These are phyloP conservation scores for Brasenia schreberi DNA, from an alignment of 164 flowering plant species.

Conservation along the genomic window DNA sequence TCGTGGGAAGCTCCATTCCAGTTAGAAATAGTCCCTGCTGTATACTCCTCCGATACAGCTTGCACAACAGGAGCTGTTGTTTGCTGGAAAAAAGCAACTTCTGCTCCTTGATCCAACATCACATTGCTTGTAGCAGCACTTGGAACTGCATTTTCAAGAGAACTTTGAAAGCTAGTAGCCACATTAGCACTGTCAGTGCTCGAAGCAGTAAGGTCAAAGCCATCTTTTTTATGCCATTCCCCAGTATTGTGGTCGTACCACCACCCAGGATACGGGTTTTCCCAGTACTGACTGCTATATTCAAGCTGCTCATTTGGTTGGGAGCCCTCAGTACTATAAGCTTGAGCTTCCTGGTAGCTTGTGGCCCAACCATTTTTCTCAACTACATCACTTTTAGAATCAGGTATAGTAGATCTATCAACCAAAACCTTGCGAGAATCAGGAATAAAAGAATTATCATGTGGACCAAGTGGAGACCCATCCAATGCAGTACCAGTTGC, in stretches of 20 bases:
- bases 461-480: not conserved
- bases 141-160: not conserved
- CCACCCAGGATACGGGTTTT: constrained; percentile 67
- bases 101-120: not conserved
- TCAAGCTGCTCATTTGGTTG: not conserved
- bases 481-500: not conserved
- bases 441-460: not conserved
- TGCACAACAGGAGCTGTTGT: constrained; percentile 28
- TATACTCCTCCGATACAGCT: constrained; percentile 21
- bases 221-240: constrained; percentile 62
- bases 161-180: not conserved
- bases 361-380: not conserved
- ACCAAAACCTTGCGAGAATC: not conserved
- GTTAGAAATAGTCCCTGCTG: constrained; percentile 16
- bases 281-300: not conserved
- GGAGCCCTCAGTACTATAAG: not conserved
- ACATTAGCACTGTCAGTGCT: constrained; percentile 1
- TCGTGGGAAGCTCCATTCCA: constrained; percentile 35
- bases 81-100: constrained; percentile 27
- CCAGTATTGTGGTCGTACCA: constrained; percentile 44
- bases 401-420: not conserved
- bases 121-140: not conserved
- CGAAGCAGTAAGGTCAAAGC: constrained; percentile 13
- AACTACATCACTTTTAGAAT: not conserved
- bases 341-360: not conserved